phyloP scores from a whole-genome alignment of 2,329 filamentous ascomycete species.

The Xylaria sp. region DNA sequence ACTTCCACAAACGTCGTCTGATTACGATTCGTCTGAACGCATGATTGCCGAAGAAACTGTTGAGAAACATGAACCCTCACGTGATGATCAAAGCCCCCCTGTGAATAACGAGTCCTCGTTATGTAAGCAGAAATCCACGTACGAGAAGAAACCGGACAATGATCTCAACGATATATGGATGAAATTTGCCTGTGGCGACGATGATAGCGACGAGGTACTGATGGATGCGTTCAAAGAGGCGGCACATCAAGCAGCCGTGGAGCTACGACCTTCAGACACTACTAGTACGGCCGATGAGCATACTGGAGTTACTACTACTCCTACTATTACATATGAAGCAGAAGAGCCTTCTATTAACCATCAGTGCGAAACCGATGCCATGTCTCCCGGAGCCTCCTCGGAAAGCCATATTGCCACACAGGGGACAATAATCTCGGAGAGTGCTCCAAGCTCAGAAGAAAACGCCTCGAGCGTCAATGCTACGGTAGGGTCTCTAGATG shows the following conservation, averaged over 20 bases:
- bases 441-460: not conserved
- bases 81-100: not conserved
- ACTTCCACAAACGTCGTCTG: not conserved
- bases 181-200: slow-evolving; percentile 27
- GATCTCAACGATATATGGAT: slow-evolving; percentile 28
- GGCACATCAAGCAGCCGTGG: slow-evolving; percentile 24
- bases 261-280: slow-evolving; percentile 24
- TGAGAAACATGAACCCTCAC: not conserved
- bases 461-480: slow-evolving; percentile 16
- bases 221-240: slow-evolving; percentile 25
- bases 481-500: slow-evolving; percentile 18
- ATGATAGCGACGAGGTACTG: slow-evolving; percentile 23
- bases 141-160: not conserved
- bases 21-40: not conserved
- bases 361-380: not conserved
- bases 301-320: slow-evolving; percentile 11
- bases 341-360: not conserved
- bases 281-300: slow-evolving; percentile 8
- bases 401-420: slow-evolving; percentile 22
- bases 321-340: slow-evolving; percentile 13
- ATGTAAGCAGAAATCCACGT: slow-evolving; percentile 1
- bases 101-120: not conserved
- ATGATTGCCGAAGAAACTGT: not conserved
- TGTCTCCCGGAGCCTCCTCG: slow-evolving; percentile 3
- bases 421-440: slow-evolving; percentile 18